Conservation (phyloP, 495 filamentous ascomycete genomes). For the Podospora appendiculata region DNA sequence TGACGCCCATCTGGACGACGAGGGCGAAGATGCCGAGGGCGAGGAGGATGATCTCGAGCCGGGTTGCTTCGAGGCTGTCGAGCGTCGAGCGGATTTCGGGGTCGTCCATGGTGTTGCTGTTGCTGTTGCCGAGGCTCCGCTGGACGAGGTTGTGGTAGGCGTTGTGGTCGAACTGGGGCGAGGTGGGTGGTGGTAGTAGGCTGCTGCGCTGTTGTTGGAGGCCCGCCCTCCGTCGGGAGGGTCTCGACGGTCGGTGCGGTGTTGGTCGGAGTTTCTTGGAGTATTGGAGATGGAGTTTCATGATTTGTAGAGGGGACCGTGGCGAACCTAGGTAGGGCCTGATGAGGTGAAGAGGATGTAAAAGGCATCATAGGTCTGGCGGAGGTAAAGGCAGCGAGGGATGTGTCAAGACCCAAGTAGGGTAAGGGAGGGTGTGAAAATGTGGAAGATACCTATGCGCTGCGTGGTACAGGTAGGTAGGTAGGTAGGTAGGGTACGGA, state of each 20-base stretch:
- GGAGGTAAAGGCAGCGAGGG: no score
- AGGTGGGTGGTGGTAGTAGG: not conserved
- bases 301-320: not conserved
- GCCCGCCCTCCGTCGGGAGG: not conserved
- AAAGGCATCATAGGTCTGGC: no score
- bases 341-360: not conserved
- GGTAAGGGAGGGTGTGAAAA: not conserved
- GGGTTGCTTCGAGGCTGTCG: slow-evolving; percentile 2
- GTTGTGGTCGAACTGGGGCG: not conserved
- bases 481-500: not conserved
- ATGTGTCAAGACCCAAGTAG: not conserved
- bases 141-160: not conserved
- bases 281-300: slow-evolving; percentile 1
- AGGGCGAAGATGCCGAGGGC: slow-evolving; percentile 8
- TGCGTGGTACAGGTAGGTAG: not conserved
- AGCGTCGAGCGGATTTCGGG: not conserved
- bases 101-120: not conserved
- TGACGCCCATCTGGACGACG: slow-evolving; percentile 1
- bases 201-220: not conserved
- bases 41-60: slow-evolving; percentile 11
- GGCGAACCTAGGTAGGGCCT: not conserved
- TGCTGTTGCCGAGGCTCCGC: not conserved
- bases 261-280: slow-evolving; percentile 1
- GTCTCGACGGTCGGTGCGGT: slow-evolving; percentile 4
- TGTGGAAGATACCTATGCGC: not conserved